These are phyloP conservation scores for Babjeviella inositovora DNA, from an alignment of 805 yeast genomes.

Conservation along the genomic window DNA sequence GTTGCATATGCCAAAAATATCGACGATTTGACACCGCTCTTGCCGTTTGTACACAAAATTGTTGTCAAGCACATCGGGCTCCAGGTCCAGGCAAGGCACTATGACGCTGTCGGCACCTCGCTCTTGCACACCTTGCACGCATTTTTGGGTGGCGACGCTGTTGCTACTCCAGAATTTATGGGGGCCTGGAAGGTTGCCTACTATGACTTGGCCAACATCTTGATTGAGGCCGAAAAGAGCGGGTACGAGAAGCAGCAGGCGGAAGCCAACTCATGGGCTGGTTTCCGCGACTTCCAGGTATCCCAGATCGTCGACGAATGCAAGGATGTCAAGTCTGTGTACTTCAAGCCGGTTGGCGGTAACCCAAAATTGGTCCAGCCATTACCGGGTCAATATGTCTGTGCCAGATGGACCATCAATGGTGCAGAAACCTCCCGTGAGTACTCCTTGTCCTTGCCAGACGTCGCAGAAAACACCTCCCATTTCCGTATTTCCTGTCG, in stretches of 20 bases:
- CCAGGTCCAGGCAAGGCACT: slow-evolving; percentile 46
- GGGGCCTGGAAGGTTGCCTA: slow-evolving; percentile 57
- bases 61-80: slow-evolving; percentile 54
- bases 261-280: slow-evolving; percentile 35
- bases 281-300: slow-evolving; percentile 35
- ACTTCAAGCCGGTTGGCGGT: slow-evolving; percentile 27
- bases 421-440: slow-evolving; percentile 32
- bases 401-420: slow-evolving; percentile 14
- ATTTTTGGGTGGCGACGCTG: slow-evolving; percentile 34
- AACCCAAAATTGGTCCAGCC: slow-evolving; percentile 7
- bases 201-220: slow-evolving; percentile 39
- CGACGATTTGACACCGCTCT: slow-evolving; percentile 36
- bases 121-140: slow-evolving; percentile 36
- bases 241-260: slow-evolving; percentile 18
- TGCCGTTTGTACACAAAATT: slow-evolving; percentile 38
- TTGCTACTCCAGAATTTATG: slow-evolving; percentile 42
- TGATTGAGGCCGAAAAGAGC: slow-evolving; percentile 36
- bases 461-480: slow-evolving; percentile 7
- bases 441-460: slow-evolving; percentile 33
- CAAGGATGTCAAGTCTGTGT: slow-evolving; percentile 29
- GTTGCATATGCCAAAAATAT: slow-evolving; percentile 47
- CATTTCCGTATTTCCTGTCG: slow-evolving; percentile 45
- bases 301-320: slow-evolving; percentile 23
- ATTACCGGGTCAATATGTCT: slow-evolving; percentile 29
- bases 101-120: slow-evolving; percentile 44